These are phyloP conservation scores for Warburgia ugandensis DNA, from an alignment of 164 flowering plant genomes.

Conservation along the genomic window DNA sequence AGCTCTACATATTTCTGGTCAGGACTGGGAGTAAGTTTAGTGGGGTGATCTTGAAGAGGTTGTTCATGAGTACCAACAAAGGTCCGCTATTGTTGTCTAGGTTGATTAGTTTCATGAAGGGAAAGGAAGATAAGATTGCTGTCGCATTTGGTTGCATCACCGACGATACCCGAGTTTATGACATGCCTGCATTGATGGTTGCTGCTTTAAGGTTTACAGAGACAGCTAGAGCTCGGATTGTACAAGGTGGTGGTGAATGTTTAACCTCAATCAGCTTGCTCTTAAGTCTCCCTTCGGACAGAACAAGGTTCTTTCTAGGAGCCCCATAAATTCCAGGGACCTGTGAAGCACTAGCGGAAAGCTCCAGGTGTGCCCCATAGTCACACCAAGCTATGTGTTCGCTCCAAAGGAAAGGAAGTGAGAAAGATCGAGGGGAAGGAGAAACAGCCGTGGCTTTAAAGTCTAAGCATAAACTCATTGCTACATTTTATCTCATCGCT, in stretches of 20 bases:
- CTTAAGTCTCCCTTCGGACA: constrained; percentile 29
- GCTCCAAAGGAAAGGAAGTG: constrained; percentile 30
- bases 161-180: constrained; percentile 25
- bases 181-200: constrained; percentile 28
- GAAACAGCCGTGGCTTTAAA: constrained; percentile 30
- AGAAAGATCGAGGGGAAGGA: constrained; percentile 23
- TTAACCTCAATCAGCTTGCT: constrained; percentile 26
- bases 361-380: constrained; percentile 34
- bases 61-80: constrained; percentile 25
- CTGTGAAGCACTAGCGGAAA: constrained; percentile 28
- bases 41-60: constrained; percentile 19
- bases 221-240: constrained; percentile 26
- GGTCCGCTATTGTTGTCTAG: constrained; percentile 15
- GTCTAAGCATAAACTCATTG: too few species aligned
- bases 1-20: constrained; percentile 23
- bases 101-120: too few species aligned
- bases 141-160: constrained; percentile 25
- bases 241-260: constrained; percentile 29
- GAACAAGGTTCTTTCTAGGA: constrained; percentile 30
- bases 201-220: constrained; percentile 28
- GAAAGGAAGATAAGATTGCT: constrained; percentile 23
- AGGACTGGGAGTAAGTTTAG: constrained; percentile 23
- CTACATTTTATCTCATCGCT: too few species aligned
- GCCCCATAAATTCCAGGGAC: constrained; percentile 25
- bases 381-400: constrained; percentile 27